Evolutionary conservation across 192 early-diverging fungal genomes (phyloP), one percentile per base, ranked within the genome.

Genomic region (Geranomyces variabilis): DNA sequence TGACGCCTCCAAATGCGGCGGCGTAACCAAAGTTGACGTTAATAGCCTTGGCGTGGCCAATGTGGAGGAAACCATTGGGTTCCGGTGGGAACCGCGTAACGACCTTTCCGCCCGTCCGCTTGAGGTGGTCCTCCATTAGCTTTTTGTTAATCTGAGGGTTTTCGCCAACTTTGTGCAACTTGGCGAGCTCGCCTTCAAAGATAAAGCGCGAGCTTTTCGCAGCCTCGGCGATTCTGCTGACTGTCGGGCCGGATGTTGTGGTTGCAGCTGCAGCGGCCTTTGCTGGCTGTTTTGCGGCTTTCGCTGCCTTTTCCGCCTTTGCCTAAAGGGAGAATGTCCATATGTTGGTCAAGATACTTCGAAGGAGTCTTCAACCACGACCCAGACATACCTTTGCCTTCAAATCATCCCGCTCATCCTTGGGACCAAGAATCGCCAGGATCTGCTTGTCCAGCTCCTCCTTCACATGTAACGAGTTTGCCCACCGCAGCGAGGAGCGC

Each of bases 21-120:
- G 98, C 98, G 66, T 94, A 98, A 51, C 96, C 98, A 90, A 99
- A 99, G 84, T 96, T 99, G 73, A 99, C 90, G 78, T 99, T 99
- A 84, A 99, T 97, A 46, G 96, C 98, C 82, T 99, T 99, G 68
- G 96, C 95, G 76, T 99, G 98, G 60, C 98, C 96, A 80, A 99
- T 98, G 79, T 99, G 96, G 58, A 99, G 84, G 83, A 90, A 97
- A 26, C 98, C 96, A 78, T 99, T 99, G 62, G 98, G 98, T 86
- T 99, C 98, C 63, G 98, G 98, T 26, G 98, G 98, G 84, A 99
- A 99, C 44, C 98, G 95, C 15, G 98, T 99, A 19, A 98, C 71
- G 15, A 99, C 97, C 73, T 88, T 88, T 19, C 94, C 93, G 46
- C 90, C 90, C 0, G 98, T 99, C 7, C 89, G 89, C 61, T 90